Base-by-base conservation (phyloP, 257 asterid genomes). In the Nicotiana attenuata region DNA sequence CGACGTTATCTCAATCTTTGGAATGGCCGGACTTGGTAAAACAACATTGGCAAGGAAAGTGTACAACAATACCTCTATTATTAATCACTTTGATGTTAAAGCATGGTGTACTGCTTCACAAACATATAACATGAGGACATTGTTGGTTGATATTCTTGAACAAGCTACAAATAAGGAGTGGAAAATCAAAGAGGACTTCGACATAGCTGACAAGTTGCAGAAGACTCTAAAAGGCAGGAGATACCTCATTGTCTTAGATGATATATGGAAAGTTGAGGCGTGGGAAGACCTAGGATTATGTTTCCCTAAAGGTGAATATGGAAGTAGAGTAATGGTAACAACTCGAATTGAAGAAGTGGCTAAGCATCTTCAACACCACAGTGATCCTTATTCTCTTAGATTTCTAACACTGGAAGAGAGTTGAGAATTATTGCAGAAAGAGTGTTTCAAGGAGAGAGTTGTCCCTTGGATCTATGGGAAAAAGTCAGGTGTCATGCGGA, bases 311-410 rank as follows among this genome's bases (percentile, higher is more conserved):
- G 60, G 61, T 24, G 14, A 65, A 53, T 7, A 4, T 24, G 53
- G 77, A 47, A 65, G 77, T 2, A 45, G 83, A 47, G 38, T 80
- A 29, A 65, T 80, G 9, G 4, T 80, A 13, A 80, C 83, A 28
- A 65, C 76, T 16, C 26, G 77, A 16, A 26, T 5, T 61, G 20
- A 47, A 17, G 0, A 63, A 20, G 53, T 80, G 31, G 22, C 80
- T 9, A 20, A 19, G 5, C 7, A 76, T 55, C 24, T 76, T 52
- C 31, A 80, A 3, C 15, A 50, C 20, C 3, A 1, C 7, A 17
- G 1, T 67, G 1, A 67, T 41, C 59, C 71, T n/a, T 68, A 80
- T 45, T 15, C 31, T 41, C 84, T 81, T 31, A 24, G 69, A 0
- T 81, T 81, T 56, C 68, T 56, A 5, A 11, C 45, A 0, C 0